Conservation (phyloP, 116 monocot species). For the Phalaenopsis hybrid region DNA sequence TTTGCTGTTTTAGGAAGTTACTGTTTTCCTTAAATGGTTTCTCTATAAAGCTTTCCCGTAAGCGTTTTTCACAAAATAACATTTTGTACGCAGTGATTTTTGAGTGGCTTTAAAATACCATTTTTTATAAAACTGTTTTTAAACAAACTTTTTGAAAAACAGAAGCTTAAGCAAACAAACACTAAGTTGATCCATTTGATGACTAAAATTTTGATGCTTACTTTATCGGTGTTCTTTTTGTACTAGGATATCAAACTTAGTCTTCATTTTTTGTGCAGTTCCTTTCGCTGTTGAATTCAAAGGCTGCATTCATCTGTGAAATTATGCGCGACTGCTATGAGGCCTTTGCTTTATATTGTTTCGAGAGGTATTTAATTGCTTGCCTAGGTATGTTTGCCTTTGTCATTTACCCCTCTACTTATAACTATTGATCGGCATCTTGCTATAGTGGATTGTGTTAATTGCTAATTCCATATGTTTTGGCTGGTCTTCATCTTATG, state of each 20-base stretch:
- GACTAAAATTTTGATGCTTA: background rate
- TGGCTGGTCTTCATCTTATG: background rate
- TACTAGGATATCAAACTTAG: slow-evolving; percentile 5
- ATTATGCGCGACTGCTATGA: slow-evolving; percentile 97
- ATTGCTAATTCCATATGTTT: background rate
- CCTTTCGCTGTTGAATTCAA: slow-evolving; percentile 62
- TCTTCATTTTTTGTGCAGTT: slow-evolving; percentile 40
- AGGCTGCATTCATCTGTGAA: slow-evolving; percentile 78
- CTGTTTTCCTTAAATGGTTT: too few species aligned
- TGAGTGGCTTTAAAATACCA: too few species aligned
- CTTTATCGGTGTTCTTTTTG: background rate
- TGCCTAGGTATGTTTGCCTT: slow-evolving; percentile 63
- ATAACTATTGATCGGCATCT: background rate
- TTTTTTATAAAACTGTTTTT: too few species aligned
- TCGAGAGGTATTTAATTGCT: slow-evolving; percentile 92
- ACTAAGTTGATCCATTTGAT: background rate
- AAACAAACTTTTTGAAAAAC: too few species aligned
- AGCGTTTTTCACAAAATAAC: too few species aligned
- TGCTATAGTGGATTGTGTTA: background rate
- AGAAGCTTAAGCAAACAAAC: too few species aligned
- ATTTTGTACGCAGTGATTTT: too few species aligned
- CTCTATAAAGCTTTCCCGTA: too few species aligned
- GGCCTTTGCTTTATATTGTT: slow-evolving; percentile 97
- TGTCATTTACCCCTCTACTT: background rate
- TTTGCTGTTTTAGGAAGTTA: background rate